These are phyloP conservation scores for Aphanomyces invadans DNA, from an alignment of 352 stramenopile genomes.

Conservation along the genomic window DNA sequence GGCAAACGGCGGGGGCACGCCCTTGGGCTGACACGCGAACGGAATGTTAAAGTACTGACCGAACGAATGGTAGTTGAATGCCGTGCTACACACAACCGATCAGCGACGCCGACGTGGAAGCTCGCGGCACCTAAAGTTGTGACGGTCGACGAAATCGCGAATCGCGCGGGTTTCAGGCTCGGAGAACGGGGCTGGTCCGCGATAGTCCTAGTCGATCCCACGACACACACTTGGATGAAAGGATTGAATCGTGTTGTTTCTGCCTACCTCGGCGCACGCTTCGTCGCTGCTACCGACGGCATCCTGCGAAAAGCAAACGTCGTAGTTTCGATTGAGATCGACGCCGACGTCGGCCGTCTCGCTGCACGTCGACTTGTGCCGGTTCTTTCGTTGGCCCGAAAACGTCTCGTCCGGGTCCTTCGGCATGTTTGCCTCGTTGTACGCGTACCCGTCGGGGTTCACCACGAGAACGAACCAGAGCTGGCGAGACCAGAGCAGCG, in stretches of 20 bases:
- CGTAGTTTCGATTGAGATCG: constrained; percentile 82
- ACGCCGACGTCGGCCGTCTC: constrained; percentile 32
- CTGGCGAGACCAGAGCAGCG: constrained; percentile 56
- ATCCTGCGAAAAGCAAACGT: constrained; percentile 64
- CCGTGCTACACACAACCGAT: constrained; percentile 25
- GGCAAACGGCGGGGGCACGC: constrained; percentile 31
- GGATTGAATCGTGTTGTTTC: too few species aligned
- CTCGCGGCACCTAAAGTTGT: constrained; percentile 35
- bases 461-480: constrained; percentile 80
- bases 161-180: constrained; percentile 76
- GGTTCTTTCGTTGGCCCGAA: constrained; percentile 63
- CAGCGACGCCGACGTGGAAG: too few species aligned
- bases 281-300: constrained; percentile 52
- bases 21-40: constrained; percentile 66
- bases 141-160: constrained; percentile 50
- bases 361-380: background rate
- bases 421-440: constrained; percentile 47
- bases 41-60: constrained; percentile 76
- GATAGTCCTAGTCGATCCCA: constrained; percentile 60
- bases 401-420: background rate
- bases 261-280: constrained; percentile 42
- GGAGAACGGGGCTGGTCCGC: constrained; percentile 56
- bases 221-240: background rate
- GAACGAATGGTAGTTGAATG: constrained; percentile 82
- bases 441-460: constrained; percentile 75